Evolutionary conservation across 148 eudicot genomes (phyloP), one percentile per base, ranked within the genome.

Genomic region (Dysphania ambrosioides): DNA sequence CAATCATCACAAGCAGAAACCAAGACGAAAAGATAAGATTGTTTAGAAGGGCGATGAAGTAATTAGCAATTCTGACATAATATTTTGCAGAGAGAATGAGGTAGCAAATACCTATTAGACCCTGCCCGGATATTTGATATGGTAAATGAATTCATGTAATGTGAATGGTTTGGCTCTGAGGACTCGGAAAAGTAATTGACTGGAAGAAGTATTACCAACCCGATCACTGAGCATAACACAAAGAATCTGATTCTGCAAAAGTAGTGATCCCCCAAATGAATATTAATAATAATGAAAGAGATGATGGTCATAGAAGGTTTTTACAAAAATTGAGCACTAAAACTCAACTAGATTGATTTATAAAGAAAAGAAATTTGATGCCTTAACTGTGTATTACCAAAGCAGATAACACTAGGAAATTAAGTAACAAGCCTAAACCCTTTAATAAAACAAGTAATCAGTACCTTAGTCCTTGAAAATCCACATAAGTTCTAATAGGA

Each of bases 221-320:
- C 98, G 66, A 93, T 70, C 64, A 86, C 72, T 69, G 95, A 83
- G 82, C 87, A 89, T 38, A 88, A 90, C 64, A 88, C 79, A 73
- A 93, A 93, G 79, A 89, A 91, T 41, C 83, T 89, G 82, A 93
- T 88, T 76, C 98, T 93, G 91, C 83, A 83, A 83, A 67, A 80
- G 23, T n/a, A n/a, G 51, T 26, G 51, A 56, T 61, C 55, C 27
- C 70, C 53, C 30, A 38, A 11, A 56, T 58, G 59, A 63, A 26
- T 72, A 60, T 49, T 24, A 21, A 26, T 72, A 60, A 60, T 24
- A 21, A 40, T 58, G 30, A 47, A 66, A 29, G 23, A 4, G 13
- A 56, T 47, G 49, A 53, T 18, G 38, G 42, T 35, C 38, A 29
- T 10, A 63, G 16, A 16, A 21, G 31, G 30, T 70, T 18, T 19